Evolutionary conservation across 306 rosid species (phyloP).

Genomic region (Corylus avellana): DNA sequence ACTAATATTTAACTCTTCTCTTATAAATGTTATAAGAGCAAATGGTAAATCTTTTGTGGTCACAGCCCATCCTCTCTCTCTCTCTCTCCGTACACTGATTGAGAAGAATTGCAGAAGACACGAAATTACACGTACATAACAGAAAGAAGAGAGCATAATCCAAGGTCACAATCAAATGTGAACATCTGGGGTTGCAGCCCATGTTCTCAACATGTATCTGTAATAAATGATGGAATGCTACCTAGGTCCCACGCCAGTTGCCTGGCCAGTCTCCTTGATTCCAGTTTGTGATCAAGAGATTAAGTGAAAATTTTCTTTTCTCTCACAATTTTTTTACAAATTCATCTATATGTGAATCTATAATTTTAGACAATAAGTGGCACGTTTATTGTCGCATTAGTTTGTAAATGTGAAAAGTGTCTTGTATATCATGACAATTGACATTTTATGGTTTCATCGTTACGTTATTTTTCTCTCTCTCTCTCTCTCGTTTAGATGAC

Average conservation of each 20-base stretch:
- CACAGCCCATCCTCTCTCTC: neutral
- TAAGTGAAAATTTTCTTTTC: neutral
- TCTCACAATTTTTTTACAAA: too few species aligned
- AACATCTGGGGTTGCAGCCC: constrained; percentile 33
- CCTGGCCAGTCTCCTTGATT: constrained; percentile 6
- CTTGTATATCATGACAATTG: too few species aligned
- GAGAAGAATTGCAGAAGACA: neutral
- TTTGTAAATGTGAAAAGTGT: too few species aligned
- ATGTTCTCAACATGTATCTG: constrained; percentile 32
- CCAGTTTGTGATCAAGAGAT: neutral
- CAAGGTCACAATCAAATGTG: constrained; percentile 30
- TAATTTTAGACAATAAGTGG: too few species aligned
- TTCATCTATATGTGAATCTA: too few species aligned
- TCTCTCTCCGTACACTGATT: neutral
- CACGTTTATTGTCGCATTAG: too few species aligned
- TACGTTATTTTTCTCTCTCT: too few species aligned
- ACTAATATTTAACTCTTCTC: too few species aligned
- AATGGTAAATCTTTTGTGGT: neutral
- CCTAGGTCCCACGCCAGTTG: constrained; percentile 32
- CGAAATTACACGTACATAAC: neutral
- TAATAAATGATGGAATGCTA: constrained; percentile 25
- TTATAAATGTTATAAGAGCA: too few species aligned
- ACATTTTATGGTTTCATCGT: too few species aligned
- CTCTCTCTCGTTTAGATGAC: too few species aligned
- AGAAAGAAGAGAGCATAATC: constrained; percentile 1